Evolutionary conservation across 2,329 filamentous ascomycete genomes (phyloP).

Genomic region (Botrytis galanthina): DNA sequence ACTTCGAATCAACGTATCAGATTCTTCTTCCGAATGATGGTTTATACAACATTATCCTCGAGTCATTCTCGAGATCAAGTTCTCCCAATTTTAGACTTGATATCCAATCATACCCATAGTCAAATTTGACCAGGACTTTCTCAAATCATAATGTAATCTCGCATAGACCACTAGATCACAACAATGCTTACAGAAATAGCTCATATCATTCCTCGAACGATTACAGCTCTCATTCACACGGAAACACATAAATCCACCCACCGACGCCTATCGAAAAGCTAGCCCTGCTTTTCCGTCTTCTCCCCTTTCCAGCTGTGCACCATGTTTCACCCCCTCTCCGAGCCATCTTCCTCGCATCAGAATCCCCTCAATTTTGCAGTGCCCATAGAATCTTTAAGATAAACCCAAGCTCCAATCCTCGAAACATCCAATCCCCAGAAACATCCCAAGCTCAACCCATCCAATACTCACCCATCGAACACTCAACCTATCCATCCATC

Average conservation of each 20-base stretch:
- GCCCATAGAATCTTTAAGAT: accelerated
- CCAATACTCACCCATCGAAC: too few species aligned
- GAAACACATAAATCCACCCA: neutral
- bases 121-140: neutral
- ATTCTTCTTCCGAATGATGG: neutral
- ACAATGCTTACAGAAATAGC: accelerated
- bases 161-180: too few species aligned
- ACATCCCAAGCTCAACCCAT: neutral
- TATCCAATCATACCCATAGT: neutral
- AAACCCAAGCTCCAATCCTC: neutral
- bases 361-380: too few species aligned
- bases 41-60: neutral
- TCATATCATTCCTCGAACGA: neutral
- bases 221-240: neutral
- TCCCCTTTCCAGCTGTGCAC: neutral
- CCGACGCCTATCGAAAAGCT: neutral
- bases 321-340: neutral
- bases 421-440: neutral
- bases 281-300: neutral
- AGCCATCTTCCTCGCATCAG: neutral
- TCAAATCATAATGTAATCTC: too few species aligned
- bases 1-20: neutral
- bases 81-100: neutral
- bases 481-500: too few species aligned
- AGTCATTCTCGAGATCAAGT: too few species aligned